Percentiles rank a stretch among this genome's conserved stretches.
phyloP scores from a whole-genome alignment of 2,329 filamentous ascomycete genomes.

The Colletotrichum kahawae region DNA sequence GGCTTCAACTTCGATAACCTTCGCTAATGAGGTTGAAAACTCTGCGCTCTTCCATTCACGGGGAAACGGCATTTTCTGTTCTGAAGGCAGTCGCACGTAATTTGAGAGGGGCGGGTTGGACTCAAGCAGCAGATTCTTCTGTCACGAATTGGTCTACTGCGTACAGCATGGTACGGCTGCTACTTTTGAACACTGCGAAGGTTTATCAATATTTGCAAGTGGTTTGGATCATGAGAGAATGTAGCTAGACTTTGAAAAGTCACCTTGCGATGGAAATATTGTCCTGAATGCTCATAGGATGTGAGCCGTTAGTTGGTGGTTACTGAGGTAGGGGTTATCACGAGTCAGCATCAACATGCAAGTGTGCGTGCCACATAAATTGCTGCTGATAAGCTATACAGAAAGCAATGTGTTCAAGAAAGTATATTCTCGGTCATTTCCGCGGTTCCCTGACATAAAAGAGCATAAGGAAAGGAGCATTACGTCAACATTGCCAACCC shows the following conservation, averaged over 20 bases:
- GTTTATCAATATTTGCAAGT: no score
- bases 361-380: background rate
- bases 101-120: background rate
- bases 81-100: background rate
- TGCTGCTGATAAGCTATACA: background rate
- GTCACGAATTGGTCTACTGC: background rate
- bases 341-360: background rate
- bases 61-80: background rate
- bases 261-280: no score
- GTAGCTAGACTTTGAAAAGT: no score
- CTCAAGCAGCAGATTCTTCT: background rate
- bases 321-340: fast-evolving
- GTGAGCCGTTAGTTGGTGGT: fast-evolving
- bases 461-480: background rate
- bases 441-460: background rate
- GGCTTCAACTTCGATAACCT: background rate
- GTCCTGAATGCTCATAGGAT: no score
- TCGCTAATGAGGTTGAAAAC: background rate
- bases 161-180: background rate
- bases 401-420: background rate
- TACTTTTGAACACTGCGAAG: no score
- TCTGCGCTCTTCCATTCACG: background rate
- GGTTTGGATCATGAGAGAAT: no score
- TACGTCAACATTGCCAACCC: background rate
- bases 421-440: background rate